Evolutionary conservation across 2,329 filamentous ascomycete genomes (phyloP).

Genomic region (Scleromitrula shiraiana): DNA sequence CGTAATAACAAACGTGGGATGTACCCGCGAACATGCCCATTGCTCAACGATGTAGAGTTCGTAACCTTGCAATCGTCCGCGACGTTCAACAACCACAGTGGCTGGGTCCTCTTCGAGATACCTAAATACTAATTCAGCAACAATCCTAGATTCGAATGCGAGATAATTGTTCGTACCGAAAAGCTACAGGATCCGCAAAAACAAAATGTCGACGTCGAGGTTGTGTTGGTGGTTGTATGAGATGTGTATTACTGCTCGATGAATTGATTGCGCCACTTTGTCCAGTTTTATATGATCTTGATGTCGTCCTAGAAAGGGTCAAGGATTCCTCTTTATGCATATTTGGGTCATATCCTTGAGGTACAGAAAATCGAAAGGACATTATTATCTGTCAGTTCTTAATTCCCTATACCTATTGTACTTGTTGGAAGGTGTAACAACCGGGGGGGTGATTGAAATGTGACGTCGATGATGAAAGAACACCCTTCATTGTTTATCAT

Average conservation of each 20-base stretch:
- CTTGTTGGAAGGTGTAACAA: not conserved
- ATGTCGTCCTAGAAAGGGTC: conserved; percentile 23
- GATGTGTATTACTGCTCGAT: conserved; percentile 5
- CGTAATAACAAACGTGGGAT: conserved; percentile 84
- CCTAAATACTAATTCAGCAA: conserved; percentile 30
- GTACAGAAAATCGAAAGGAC: conserved; percentile 17
- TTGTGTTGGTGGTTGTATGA: conserved; percentile 1
- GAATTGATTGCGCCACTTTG: conserved; percentile 9
- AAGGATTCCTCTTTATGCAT: conserved; percentile 25
- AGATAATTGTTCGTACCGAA: conserved; percentile 33
- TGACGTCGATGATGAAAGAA: conserved; percentile 8
- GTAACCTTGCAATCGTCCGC: conserved; percentile 67
- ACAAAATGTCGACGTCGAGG: conserved; percentile 36
- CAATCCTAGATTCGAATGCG: not conserved
- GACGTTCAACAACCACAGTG: conserved; percentile 66
- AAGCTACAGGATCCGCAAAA: conserved; percentile 58
- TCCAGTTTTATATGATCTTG: conserved; percentile 16
- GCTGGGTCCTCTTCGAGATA: conserved; percentile 81
- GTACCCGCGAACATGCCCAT: conserved; percentile 88
- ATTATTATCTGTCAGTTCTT: conserved; percentile 12
- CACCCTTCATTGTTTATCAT: conserved; percentile 1
- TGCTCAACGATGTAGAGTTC: conserved; percentile 94
- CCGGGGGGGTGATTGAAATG: conserved; percentile 1
- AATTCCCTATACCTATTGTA: not conserved
- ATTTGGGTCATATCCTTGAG: conserved; percentile 25